These are phyloP conservation scores for Yamadazyma takamatsuzukensis DNA, from an alignment of 805 yeast genomes.

Conservation along the genomic window DNA sequence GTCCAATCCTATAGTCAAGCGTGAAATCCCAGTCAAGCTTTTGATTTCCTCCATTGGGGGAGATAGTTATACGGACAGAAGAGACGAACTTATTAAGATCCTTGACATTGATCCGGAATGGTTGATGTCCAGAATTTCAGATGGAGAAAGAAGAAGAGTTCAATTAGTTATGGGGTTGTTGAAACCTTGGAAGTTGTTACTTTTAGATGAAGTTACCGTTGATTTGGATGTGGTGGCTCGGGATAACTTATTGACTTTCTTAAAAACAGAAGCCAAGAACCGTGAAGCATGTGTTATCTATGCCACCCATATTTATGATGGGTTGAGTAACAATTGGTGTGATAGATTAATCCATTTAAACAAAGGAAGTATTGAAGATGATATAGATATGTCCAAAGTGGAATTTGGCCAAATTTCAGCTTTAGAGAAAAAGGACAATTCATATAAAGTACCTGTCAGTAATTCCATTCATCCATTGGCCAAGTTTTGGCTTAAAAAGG, in stretches of 20 bases:
- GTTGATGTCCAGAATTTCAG: conserved; percentile 90
- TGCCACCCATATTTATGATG: conserved; percentile 96
- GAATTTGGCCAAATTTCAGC: conserved; percentile 19
- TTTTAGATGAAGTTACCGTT: conserved; percentile 96
- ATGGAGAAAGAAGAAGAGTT: conserved; percentile 93
- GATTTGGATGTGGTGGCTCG: conserved; percentile 93
- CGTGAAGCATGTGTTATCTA: conserved; percentile 79
- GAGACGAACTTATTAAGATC: conserved; percentile 70
- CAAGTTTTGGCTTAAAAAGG: conserved; percentile 58
- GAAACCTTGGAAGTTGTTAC: conserved; percentile 81
- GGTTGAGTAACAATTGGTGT: conserved; percentile 81
- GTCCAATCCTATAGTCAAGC: conserved; percentile 77
- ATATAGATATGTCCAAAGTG: conserved; percentile 27
- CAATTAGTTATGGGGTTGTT: conserved; percentile 91
- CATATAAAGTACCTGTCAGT: conserved; percentile 37
- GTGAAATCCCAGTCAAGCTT: conserved; percentile 85
- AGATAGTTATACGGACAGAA: conserved; percentile 59
- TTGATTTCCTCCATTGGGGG: conserved; percentile 79
- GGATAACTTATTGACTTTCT: conserved; percentile 63
- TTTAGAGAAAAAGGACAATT: conserved; percentile 3
- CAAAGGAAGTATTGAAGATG: conserved; percentile 53
- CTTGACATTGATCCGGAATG: conserved; percentile 84
- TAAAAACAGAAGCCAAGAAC: conserved; percentile 65
- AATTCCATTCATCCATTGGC: conserved; percentile 72
- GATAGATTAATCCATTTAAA: conserved; percentile 75